Percentiles rank a stretch among this genome's conserved stretches.
These are phyloP conservation scores for Selenicereus undatus DNA, from an alignment of 148 eudicot genomes.

Conservation along the genomic window DNA sequence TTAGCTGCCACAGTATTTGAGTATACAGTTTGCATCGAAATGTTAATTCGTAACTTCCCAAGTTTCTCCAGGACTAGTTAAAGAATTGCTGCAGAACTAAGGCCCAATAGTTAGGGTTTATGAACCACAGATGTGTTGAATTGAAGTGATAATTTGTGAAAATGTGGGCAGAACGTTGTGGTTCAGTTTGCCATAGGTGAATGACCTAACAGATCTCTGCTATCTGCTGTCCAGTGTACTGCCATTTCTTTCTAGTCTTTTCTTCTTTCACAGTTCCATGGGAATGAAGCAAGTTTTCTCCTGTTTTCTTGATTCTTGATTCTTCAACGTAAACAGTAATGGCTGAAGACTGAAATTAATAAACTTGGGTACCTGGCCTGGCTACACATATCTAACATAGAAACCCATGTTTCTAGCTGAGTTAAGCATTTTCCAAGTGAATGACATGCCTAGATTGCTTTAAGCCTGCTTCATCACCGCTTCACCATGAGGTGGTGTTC, in stretches of 20 bases:
- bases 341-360: not conserved
- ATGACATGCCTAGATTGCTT: no score
- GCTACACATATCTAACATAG: not conserved
- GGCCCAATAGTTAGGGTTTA: not conserved
- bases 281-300: no score
- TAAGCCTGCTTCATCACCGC: not conserved
- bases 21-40: not conserved
- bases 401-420: not conserved
- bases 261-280: no score
- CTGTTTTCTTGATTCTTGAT: not conserved
- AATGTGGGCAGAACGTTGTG: not conserved
- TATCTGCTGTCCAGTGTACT: not conserved
- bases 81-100: not conserved
- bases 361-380: not conserved
- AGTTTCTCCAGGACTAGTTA: not conserved
- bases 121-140: not conserved
- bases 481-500: not conserved
- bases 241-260: no score
- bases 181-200: not conserved
- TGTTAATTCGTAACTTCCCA: not conserved
- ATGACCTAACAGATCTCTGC: not conserved
- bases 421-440: no score
- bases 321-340: not conserved
- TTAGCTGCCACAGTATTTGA: not conserved
- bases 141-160: not conserved